A percentile compares a stretch with the other conserved stretches of the same genome.
Conservation (phyloP, 2,329 filamentous ascomycete species). For the Hymenoscyphus fructigenus region DNA sequence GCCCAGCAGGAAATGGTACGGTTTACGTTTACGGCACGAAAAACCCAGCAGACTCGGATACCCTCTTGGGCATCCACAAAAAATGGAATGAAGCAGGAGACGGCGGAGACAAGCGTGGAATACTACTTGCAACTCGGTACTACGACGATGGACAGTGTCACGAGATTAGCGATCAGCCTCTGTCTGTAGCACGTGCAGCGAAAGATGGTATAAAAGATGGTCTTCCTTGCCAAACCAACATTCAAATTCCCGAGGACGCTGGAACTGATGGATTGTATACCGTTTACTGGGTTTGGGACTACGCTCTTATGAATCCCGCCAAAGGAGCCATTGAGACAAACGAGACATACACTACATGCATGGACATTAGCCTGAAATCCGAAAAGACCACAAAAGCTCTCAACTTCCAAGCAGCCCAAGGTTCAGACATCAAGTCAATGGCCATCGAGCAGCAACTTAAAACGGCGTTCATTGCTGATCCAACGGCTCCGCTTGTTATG, state of each 20-base stretch:
- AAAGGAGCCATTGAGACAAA: slow-evolving; percentile 47
- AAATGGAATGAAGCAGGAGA: slow-evolving; percentile 77
- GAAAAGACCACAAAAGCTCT: slow-evolving; percentile 14
- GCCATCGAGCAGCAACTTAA: slow-evolving; percentile 15
- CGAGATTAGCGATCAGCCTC: slow-evolving; percentile 62
- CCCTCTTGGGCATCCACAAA: slow-evolving; percentile 65
- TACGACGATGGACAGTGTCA: slow-evolving; percentile 93
- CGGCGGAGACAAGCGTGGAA: slow-evolving; percentile 76
- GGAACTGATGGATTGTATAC: slow-evolving; percentile 68
- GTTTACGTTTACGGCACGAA: slow-evolving; percentile 73
- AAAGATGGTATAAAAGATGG: slow-evolving; percentile 45
- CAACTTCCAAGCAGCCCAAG: neutral
- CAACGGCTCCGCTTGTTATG: slow-evolving; percentile 6
- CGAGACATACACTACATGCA: slow-evolving; percentile 60
- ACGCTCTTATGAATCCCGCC: slow-evolving; percentile 60
- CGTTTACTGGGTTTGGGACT: slow-evolving; percentile 97
- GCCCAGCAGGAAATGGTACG: slow-evolving; percentile 61
- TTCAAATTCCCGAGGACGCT: slow-evolving; percentile 69
- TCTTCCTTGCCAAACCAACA: slow-evolving; percentile 78
- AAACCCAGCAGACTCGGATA: slow-evolving; percentile 52
- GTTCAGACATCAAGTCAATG: neutral
- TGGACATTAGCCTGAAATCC: slow-evolving; percentile 45
- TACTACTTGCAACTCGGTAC: slow-evolving; percentile 72
- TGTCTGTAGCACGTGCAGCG: slow-evolving; percentile 59
- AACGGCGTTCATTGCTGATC: slow-evolving; percentile 14